Evolutionary conservation across 1,284 basidiomycete species (phyloP).

Genomic region (Trichosporon sp.): DNA sequence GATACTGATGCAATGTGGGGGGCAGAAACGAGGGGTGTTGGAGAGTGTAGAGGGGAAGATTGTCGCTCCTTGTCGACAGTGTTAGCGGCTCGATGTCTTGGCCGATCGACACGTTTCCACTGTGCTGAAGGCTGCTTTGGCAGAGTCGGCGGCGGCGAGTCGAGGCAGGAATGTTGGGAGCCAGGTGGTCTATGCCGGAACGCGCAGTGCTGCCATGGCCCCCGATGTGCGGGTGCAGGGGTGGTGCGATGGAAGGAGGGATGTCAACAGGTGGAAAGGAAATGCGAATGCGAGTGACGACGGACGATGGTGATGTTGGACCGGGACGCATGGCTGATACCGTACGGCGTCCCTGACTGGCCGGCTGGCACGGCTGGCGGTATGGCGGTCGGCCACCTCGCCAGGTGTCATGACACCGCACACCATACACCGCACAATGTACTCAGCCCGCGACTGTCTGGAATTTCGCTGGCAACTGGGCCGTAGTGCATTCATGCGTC

Average conservation of each 20-base stretch:
- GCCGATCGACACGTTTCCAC: slow-evolving; percentile 17
- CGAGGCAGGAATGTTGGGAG: background rate
- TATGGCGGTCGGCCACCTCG: slow-evolving; percentile 1
- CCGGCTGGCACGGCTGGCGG: slow-evolving; percentile 9
- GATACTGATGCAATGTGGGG: background rate
- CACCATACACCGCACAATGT: background rate
- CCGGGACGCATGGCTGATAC: slow-evolving; percentile 7
- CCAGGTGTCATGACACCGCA: background rate
- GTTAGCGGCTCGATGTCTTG: background rate
- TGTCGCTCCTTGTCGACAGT: slow-evolving; percentile 12
- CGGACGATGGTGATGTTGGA: slow-evolving; percentile 9
- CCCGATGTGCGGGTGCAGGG: background rate
- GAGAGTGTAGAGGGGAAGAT: background rate
- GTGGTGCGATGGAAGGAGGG: background rate
- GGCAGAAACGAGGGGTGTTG: background rate
- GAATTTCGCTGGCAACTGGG: background rate
- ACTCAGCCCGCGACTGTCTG: background rate
- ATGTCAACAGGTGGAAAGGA: slow-evolving; percentile 1
- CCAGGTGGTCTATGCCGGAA: slow-evolving; percentile 8
- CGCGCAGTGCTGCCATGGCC: slow-evolving; percentile 12
- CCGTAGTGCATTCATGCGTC: background rate
- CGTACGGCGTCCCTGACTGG: slow-evolving; percentile 10
- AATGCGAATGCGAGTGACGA: slow-evolving; percentile 11
- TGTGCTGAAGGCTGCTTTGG: background rate
- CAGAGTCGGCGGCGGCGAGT: background rate